phyloP scores from a whole-genome alignment of 345 rosid genomes.

The Ricinus communis region DNA sequence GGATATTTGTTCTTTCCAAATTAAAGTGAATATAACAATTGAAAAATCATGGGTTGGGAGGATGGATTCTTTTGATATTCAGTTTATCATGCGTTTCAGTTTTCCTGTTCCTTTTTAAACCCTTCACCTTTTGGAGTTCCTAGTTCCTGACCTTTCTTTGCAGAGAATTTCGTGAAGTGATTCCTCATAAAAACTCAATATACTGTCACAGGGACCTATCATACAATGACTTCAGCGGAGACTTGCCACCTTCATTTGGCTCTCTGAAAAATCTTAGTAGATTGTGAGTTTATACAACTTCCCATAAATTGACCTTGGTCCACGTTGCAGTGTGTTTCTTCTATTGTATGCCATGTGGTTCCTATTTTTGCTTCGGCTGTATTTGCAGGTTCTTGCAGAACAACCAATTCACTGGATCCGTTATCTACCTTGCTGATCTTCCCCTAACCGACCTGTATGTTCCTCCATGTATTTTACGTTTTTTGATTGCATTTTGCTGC shows the following conservation, averaged over 20 bases:
- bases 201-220: conserved; percentile 73
- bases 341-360: conserved; percentile 2
- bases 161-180: background rate
- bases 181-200: conserved; percentile 5
- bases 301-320: conserved; percentile 9
- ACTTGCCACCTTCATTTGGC: conserved; percentile 81
- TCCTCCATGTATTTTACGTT: conserved; percentile 7
- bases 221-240: conserved; percentile 74
- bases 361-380: background rate
- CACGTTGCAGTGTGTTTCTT: background rate
- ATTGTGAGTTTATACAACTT: conserved; percentile 53
- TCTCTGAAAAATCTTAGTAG: conserved; percentile 60
- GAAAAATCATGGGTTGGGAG: background rate
- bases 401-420: conserved; percentile 88
- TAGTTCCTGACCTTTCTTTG: conserved; percentile 2
- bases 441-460: conserved; percentile 75
- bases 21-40: background rate
- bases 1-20: background rate
- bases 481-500: conserved; percentile 8
- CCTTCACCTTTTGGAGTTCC: background rate
- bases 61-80: background rate
- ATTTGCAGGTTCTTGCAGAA: conserved; percentile 71
- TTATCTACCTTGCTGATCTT: conserved; percentile 69
- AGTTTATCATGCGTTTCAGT: background rate
- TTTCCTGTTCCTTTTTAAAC: background rate